These are phyloP conservation scores for Fusarium phyllophilum DNA, from an alignment of 2,329 filamentous ascomycete species.

Conservation along the genomic window DNA sequence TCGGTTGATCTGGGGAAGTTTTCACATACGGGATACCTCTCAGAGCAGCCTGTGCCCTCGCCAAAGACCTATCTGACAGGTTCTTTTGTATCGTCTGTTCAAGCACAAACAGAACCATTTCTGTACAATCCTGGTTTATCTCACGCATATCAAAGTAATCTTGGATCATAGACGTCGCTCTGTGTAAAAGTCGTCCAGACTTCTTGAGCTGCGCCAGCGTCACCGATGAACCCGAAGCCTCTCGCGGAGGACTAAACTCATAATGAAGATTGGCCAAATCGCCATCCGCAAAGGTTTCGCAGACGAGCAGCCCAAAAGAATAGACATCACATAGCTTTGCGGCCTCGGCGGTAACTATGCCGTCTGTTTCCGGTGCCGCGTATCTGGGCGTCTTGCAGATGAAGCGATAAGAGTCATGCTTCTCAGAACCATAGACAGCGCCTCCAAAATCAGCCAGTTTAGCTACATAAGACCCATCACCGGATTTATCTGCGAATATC, in stretches of 20 bases:
- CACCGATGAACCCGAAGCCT: neutral
- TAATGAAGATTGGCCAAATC: neutral
- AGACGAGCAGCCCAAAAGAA: neutral
- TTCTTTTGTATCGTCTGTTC: neutral
- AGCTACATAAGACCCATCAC: neutral
- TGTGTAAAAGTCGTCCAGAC: neutral
- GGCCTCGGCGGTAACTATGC: neutral
- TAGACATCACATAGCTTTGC: neutral
- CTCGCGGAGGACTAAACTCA: neutral
- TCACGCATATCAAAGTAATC: neutral
- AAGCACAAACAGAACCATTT: neutral
- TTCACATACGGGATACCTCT: neutral
- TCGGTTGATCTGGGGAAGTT: no score
- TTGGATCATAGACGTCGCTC: neutral
- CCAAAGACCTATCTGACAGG: neutral
- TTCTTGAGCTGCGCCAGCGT: neutral
- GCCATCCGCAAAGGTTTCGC: neutral
- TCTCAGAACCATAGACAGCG: neutral
- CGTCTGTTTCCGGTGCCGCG: neutral
- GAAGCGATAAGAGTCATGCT: conserved; percentile 4
- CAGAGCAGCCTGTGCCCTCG: neutral
- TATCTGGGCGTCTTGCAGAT: conserved; percentile 2
- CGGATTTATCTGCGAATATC: neutral
- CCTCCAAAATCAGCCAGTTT: neutral
- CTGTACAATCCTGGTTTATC: neutral